These are phyloP conservation scores for Coemansia sp. DNA, from an alignment of 192 early-diverging fungal species.

Conservation along the genomic window DNA sequence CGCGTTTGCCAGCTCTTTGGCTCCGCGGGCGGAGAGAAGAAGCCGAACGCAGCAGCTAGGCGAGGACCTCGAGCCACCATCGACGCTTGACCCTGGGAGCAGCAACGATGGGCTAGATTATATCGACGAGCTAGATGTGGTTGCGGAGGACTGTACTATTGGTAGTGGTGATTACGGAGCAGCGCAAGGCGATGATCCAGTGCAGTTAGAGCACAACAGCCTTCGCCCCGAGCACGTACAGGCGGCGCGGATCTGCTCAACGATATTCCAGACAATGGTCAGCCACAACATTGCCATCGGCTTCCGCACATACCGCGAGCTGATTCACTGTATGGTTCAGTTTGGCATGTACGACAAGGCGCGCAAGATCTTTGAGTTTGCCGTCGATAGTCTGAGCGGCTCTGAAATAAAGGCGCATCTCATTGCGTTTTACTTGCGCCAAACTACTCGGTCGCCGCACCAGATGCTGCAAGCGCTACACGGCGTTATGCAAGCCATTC, in stretches of 20 bases:
- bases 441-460: conserved; percentile 29
- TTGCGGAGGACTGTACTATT: conserved; percentile 9
- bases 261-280: conserved; percentile 47
- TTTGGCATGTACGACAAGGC: conserved; percentile 49
- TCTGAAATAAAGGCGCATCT: conserved; percentile 26
- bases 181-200: not conserved
- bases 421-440: conserved; percentile 35
- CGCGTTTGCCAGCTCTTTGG: conserved; percentile 29
- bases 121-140: conserved; percentile 32
- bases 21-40: not conserved
- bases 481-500: conserved; percentile 12
- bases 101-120: conserved; percentile 20
- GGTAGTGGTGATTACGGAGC: not conserved
- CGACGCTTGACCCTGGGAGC: not conserved
- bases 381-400: conserved; percentile 29
- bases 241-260: conserved; percentile 40
- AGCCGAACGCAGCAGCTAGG: not conserved
- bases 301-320: conserved; percentile 47
- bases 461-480: conserved; percentile 29
- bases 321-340: conserved; percentile 39
- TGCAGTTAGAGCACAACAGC: not conserved
- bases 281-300: conserved; percentile 19
- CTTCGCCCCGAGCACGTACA: conserved; percentile 22
- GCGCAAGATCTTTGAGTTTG: conserved; percentile 44
- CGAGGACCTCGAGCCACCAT: not conserved